phyloP scores from a whole-genome alignment of 2,329 filamentous ascomycete species.

The Ophiostoma novo-ulmi region DNA sequence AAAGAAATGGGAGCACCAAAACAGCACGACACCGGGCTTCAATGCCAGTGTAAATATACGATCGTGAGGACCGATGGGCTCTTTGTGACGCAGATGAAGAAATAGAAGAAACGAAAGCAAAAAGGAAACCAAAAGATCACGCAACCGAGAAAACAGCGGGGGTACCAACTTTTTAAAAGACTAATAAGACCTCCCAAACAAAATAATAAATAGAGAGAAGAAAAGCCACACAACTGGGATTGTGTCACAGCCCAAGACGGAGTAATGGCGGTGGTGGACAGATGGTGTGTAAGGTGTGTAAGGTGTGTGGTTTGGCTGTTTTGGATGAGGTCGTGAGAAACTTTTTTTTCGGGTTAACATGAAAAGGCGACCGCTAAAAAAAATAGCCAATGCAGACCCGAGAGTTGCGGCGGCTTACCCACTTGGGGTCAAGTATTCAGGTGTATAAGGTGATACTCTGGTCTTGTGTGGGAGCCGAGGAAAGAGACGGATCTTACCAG shows the following conservation, averaged over 20 bases:
- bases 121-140: background rate
- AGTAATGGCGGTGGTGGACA: constrained; percentile 10
- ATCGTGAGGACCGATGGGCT: background rate
- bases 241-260: constrained; percentile 20
- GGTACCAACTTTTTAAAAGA: constrained; percentile 21
- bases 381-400: constrained; percentile 12
- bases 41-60: background rate
- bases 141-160: constrained; percentile 15
- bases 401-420: constrained; percentile 11
- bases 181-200: constrained; percentile 18
- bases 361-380: constrained; percentile 21
- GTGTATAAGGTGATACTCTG: constrained; percentile 18
- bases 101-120: constrained; percentile 7
- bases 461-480: constrained; percentile 20
- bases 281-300: constrained; percentile 11
- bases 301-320: constrained; percentile 19
- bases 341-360: constrained; percentile 24
- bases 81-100: constrained; percentile 4
- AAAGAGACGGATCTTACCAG: constrained; percentile 23
- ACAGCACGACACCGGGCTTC: background rate
- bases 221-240: constrained; percentile 15
- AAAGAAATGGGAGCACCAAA: background rate
- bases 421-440: constrained; percentile 15
- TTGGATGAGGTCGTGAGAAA: constrained; percentile 25
- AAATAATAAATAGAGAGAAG: constrained; percentile 7